phyloP scores from a whole-genome alignment of 495 filamentous ascomycete species.

The Neurospora africana region DNA sequence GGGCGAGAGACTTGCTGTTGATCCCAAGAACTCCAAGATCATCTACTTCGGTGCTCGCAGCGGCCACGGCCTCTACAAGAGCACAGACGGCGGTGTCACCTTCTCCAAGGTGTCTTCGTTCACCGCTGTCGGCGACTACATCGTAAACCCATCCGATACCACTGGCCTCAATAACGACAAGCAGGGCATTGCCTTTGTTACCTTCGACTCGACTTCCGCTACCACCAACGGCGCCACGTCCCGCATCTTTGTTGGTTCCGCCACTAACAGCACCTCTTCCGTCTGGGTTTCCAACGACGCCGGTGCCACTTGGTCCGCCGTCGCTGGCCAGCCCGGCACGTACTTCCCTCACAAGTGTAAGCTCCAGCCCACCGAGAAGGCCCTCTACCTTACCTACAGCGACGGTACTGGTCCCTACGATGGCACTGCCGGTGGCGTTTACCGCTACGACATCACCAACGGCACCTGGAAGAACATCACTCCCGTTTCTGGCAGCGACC shows the following conservation, averaged over 20 bases:
- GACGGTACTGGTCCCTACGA: conserved; percentile 48
- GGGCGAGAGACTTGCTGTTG: conserved; percentile 52
- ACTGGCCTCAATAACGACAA: conserved; percentile 37
- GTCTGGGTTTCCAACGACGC: conserved; percentile 46
- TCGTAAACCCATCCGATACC: conserved; percentile 33
- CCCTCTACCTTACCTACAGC: conserved; percentile 46
- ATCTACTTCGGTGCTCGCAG: conserved; percentile 50
- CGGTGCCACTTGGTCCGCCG: conserved; percentile 40
- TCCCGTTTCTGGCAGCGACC: conserved; percentile 31
- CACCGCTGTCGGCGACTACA: conserved; percentile 40
- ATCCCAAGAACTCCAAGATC: conserved; percentile 45
- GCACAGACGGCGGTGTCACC: conserved; percentile 43
- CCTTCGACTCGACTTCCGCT: conserved; percentile 44
- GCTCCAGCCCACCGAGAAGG: conserved; percentile 43
- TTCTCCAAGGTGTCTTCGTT: conserved; percentile 50
- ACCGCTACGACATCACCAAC: conserved; percentile 40
- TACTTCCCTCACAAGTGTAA: conserved; percentile 47
- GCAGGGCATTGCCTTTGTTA: conserved; percentile 44
- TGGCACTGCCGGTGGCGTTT: conserved; percentile 39
- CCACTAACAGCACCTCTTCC: conserved; percentile 41
- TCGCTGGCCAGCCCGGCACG: conserved; percentile 37
- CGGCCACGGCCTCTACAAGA: conserved; percentile 54
- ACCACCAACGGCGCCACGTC: conserved; percentile 38
- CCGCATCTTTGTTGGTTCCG: conserved; percentile 48
- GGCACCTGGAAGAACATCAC: conserved; percentile 46